Base-by-base conservation (phyloP, 2,329 filamentous ascomycete genomes). In the Trichoderma polysporum region DNA sequence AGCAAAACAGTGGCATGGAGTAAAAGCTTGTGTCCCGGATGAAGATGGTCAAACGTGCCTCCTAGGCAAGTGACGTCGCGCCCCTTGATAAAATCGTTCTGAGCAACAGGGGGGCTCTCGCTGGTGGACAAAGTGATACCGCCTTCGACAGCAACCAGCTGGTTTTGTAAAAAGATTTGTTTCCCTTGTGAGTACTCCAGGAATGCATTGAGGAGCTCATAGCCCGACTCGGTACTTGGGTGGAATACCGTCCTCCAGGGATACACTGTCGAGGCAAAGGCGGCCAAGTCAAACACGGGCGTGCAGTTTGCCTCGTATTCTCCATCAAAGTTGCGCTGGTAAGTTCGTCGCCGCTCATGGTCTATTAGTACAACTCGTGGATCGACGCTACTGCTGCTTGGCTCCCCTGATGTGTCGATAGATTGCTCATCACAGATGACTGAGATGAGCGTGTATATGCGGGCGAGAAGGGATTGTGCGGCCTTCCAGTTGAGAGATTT, bases 1-100 rank as follows among this genome's bases (percentile, higher is more conserved):
- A 93, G 84, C 66, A 97, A 86, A 0, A 90, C 87, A 0, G 91
- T 92, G 69, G 94, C 94, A n/a, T 94, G 93, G 22, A 99, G 86
- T 22, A 99, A 86, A n/a, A 98, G 84, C 79, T 98, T 99, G 81
- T 99, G 95, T 6, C 95, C 95, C 4, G 92, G 89, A 76, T 99
- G 95, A 25, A 99, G 85, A 78, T 98, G 93, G 77, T 99, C 95
- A 79, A 98, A 99, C 0, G 95, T 99, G 10, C 95, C 95, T 33
- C 94, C 95, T 13, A 98, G 87, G 61, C 90, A 92, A 58, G 96
- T 90, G 2, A 70, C 74, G 3, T 68, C 67, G 68, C 78, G 78
- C 0, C 72, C 71, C 2, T 63, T 61, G 5, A 66, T 62, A 15
- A 63, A 63, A 3, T 69, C 60, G 1, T 68, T n/a, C 4, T 56